phyloP scores from a whole-genome alignment of 257 asterid species.

The Nyctanthes arbortristis region DNA sequence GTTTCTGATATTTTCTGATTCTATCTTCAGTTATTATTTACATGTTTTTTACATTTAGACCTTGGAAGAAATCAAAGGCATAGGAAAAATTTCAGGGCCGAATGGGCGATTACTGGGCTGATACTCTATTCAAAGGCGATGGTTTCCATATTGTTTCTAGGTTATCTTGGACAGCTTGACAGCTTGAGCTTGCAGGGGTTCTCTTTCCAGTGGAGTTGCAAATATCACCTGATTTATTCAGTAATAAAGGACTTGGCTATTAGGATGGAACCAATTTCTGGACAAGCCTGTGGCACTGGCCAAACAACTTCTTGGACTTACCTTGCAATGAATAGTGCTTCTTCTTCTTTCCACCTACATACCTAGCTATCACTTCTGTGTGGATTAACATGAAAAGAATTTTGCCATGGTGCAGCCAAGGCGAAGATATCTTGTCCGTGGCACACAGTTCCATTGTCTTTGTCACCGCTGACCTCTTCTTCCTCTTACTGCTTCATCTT shows the following conservation, averaged over 20 bases:
- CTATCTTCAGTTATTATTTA: neutral
- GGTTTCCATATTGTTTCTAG: slow-evolving; percentile 92
- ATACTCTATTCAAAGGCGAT: slow-evolving; percentile 76
- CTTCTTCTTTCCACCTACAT: slow-evolving; percentile 71
- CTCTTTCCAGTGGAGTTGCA: slow-evolving; percentile 90
- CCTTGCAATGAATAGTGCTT: slow-evolving; percentile 86
- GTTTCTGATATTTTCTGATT: neutral
- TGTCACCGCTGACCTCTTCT: slow-evolving; percentile 82
- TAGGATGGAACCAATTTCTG: slow-evolving; percentile 99
- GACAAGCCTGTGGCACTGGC: slow-evolving; percentile 90
- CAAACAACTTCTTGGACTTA: slow-evolving; percentile 78
- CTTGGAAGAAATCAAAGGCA: slow-evolving; percentile 73
- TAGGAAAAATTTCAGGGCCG: slow-evolving; percentile 84
- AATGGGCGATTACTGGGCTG: slow-evolving; percentile 73
- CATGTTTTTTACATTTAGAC: slow-evolving; percentile 39
- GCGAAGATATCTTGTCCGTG: slow-evolving; percentile 60
- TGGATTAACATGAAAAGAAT: slow-evolving; percentile 84
- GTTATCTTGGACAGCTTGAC: slow-evolving; percentile 90
- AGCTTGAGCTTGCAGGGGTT: slow-evolving; percentile 93
- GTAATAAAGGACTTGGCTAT: slow-evolving; percentile 88
- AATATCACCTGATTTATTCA: slow-evolving; percentile 93
- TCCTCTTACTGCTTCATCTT: slow-evolving; percentile 79
- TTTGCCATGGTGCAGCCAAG: slow-evolving; percentile 80
- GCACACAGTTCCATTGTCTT: slow-evolving; percentile 80
- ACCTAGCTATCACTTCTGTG: slow-evolving; percentile 72